phyloP scores from a whole-genome alignment of 345 rosid genomes.

The Salix purpurea region DNA sequence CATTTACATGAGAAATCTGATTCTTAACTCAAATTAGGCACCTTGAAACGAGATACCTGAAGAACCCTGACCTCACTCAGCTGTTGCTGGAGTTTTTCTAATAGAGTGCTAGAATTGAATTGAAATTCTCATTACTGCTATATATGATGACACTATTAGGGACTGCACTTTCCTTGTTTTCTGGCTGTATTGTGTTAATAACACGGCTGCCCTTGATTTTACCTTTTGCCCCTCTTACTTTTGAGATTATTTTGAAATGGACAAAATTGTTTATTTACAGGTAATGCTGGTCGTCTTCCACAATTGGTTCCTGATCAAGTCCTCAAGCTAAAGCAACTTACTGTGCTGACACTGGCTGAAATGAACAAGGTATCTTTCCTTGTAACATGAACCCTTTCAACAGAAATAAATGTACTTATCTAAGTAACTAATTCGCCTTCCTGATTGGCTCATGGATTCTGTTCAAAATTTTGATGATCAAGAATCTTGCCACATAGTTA shows the following conservation, averaged over 20 bases:
- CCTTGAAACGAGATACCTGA: not conserved
- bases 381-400: not conserved
- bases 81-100: not conserved
- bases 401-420: not conserved
- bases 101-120: not conserved
- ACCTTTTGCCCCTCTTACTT: not conserved
- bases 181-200: not conserved
- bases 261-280: slow-evolving; percentile 34
- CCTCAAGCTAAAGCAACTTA: slow-evolving; percentile 87
- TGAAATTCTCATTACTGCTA: not conserved
- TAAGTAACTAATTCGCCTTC: not conserved
- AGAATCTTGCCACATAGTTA: not conserved
- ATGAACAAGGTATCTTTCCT: slow-evolving; percentile 58
- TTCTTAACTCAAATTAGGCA: not conserved
- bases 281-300: slow-evolving; percentile 51
- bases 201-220: not conserved
- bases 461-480: not conserved
- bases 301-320: slow-evolving; percentile 70
- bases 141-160: not conserved
- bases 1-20: not conserved
- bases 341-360: slow-evolving; percentile 90
- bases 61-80: not conserved
- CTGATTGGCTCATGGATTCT: not conserved
- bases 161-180: not conserved
- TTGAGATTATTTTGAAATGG: not conserved